phyloP scores from a whole-genome alignment of 768 basidiomycete genomes.

The Trichaptum fuscoviolaceum region DNA sequence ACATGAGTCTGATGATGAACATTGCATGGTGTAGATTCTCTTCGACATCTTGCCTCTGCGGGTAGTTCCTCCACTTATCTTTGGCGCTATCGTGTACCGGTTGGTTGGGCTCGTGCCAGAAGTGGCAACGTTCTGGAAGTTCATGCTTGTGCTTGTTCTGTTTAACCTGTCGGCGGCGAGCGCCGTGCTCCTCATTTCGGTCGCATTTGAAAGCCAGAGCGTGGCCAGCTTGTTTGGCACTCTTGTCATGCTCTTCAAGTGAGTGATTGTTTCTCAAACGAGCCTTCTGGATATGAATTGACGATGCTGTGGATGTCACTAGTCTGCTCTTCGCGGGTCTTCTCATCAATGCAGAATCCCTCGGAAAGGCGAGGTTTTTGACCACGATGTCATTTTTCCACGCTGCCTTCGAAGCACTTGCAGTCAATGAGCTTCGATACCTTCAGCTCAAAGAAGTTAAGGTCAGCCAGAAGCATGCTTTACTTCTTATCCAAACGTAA shows the following conservation, averaged over 20 bases:
- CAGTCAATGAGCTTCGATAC: conserved; percentile 97
- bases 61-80: conserved; percentile 90
- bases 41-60: conserved; percentile 96
- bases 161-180: conserved; percentile 97
- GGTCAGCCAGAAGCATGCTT: conserved; percentile 37
- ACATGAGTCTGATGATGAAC: neutral
- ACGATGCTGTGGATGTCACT: conserved; percentile 6
- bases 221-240: conserved; percentile 94
- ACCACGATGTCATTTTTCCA: conserved; percentile 97
- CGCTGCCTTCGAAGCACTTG: conserved; percentile 93
- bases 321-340: conserved; percentile 95
- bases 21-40: conserved; percentile 51
- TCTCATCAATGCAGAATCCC: conserved; percentile 88
- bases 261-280: conserved; percentile 27
- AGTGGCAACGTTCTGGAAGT: conserved; percentile 94
- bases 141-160: conserved; percentile 89
- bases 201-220: conserved; percentile 79
- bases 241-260: conserved; percentile 98
- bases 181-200: conserved; percentile 85
- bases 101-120: conserved; percentile 92
- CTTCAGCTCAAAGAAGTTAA: conserved; percentile 88
- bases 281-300: neutral
- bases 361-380: conserved; percentile 71
- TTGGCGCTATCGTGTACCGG: conserved; percentile 93
- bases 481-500: conserved; percentile 1